A percentile compares a stretch with the other conserved stretches of the same genome.
phyloP scores from a whole-genome alignment of 495 filamentous ascomycete genomes.

The Xylaria longipes region DNA sequence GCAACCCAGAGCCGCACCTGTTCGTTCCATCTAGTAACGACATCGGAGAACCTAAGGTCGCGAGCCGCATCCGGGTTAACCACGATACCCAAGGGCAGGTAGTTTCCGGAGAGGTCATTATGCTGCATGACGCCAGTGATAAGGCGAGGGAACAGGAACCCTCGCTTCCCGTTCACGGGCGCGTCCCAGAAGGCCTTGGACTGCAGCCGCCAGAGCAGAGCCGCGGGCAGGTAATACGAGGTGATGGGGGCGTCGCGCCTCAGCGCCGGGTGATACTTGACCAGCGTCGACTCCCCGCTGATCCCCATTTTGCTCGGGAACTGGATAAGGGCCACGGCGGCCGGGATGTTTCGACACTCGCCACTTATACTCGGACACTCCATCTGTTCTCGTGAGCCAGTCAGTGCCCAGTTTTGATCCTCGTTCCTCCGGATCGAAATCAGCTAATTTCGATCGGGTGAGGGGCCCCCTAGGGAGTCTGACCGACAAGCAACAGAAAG shows the following conservation, averaged over 20 bases:
- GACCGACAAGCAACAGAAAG: background rate
- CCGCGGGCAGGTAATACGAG: background rate
- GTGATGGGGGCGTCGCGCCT: background rate
- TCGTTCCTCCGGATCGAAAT: no score
- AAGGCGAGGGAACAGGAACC: background rate
- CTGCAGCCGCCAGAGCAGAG: constrained; percentile 8
- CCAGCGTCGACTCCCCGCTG: background rate
- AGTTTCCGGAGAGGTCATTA: background rate
- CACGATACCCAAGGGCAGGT: background rate
- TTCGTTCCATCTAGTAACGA: background rate
- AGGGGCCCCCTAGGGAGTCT: no score
- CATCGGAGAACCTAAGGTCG: background rate
- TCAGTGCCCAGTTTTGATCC: background rate
- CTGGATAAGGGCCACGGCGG: no score
- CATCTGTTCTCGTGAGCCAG: background rate
- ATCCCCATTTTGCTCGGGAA: background rate
- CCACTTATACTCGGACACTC: no score
- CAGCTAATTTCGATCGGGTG: no score
- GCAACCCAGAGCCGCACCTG: background rate
- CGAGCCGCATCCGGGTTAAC: background rate
- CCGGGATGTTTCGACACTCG: no score
- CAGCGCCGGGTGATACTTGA: background rate
- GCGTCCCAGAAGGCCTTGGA: constrained; percentile 12
- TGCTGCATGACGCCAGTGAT: background rate
- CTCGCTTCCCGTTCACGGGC: background rate